A percentile compares a stretch with the other conserved stretches of the same genome.
Evolutionary conservation across 495 filamentous ascomycete genomes (phyloP).

Genomic region (Penicillium desertorum): DNA sequence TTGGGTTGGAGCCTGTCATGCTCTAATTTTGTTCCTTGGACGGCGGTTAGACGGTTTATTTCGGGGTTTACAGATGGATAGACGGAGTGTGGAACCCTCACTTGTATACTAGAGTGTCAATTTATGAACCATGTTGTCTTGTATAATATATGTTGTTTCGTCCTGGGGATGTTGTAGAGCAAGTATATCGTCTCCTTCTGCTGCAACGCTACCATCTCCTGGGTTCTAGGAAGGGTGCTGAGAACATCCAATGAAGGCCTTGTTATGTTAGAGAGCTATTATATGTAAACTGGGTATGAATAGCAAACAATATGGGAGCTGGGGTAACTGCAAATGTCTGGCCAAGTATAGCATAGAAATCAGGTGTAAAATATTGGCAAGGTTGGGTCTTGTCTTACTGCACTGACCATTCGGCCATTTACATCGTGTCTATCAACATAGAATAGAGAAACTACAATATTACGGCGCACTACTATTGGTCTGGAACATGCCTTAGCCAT

Average conservation of each 20-base stretch:
- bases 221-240: background rate
- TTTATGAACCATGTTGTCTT: conserved; percentile 19
- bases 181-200: background rate
- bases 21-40: background rate
- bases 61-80: conserved; percentile 9
- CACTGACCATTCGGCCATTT: background rate
- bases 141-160: background rate
- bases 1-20: conserved; percentile 5
- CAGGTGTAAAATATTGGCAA: background rate
- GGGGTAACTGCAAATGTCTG: background rate
- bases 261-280: background rate
- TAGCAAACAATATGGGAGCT: background rate
- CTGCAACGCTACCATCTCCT: background rate
- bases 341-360: background rate
- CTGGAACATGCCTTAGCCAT: conserved; percentile 4
- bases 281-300: background rate
- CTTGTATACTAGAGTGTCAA: conserved; percentile 32
- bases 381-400: background rate
- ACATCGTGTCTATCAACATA: background rate
- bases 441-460: background rate
- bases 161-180: background rate
- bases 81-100: conserved; percentile 12
- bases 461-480: background rate
- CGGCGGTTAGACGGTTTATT: background rate
- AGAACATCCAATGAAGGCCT: background rate